Evolutionary conservation across 441 rosid genomes (phyloP).

Genomic region (Rhodomyrtus psidioides): DNA sequence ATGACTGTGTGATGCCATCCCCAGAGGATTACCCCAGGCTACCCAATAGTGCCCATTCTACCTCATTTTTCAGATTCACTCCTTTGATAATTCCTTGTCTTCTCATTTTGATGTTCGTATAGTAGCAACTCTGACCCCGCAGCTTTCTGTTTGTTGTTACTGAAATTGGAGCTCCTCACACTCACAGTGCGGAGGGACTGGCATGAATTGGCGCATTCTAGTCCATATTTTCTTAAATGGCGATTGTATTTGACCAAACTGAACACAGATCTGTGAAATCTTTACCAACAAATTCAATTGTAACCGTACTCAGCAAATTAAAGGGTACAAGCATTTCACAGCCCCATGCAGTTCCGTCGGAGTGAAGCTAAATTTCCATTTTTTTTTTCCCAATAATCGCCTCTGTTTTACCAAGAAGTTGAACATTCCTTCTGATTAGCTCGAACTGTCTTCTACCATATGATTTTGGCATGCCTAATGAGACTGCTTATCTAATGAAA

Average conservation of each 20-base stretch:
- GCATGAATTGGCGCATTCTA: background rate
- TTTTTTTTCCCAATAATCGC: background rate
- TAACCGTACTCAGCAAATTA: background rate
- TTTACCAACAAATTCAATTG: background rate
- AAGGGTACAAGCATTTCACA: background rate
- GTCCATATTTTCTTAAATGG: background rate
- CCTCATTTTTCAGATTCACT: background rate
- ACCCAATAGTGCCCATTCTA: constrained; percentile 22
- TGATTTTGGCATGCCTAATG: background rate
- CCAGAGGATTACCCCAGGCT: constrained; percentile 69
- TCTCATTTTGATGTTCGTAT: background rate
- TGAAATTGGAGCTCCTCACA: background rate
- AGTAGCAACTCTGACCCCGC: background rate
- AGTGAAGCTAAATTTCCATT: background rate
- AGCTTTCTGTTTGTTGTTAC: background rate
- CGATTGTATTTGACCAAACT: background rate
- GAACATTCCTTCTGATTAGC: background rate
- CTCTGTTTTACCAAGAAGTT: background rate
- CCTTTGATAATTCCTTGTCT: background rate
- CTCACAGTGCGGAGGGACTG: background rate
- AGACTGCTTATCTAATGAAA: background rate
- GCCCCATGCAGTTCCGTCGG: background rate
- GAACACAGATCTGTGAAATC: background rate
- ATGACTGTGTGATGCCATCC: constrained; percentile 88
- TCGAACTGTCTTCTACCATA: background rate